These are phyloP conservation scores for Solanum ossicruentum DNA, from an alignment of 257 asterid genomes.

Conservation along the genomic window DNA sequence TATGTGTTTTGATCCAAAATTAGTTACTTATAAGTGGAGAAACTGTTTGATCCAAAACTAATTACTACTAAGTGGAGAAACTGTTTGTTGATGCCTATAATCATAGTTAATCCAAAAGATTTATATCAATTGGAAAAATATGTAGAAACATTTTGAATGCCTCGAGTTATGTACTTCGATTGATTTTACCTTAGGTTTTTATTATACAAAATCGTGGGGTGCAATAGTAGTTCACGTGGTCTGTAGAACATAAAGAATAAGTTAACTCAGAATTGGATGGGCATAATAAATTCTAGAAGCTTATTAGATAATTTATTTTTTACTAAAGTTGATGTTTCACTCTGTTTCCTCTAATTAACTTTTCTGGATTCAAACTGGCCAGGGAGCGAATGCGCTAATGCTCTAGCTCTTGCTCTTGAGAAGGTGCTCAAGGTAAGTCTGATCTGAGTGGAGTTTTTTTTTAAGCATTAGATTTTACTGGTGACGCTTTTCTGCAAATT, in stretches of 20 bases:
- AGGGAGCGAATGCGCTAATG: conserved; percentile 41
- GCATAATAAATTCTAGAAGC: not conserved
- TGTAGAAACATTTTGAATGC: not conserved
- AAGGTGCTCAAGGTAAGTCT: conserved; percentile 66
- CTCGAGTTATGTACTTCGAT: not conserved
- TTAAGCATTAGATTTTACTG: not conserved
- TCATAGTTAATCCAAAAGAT: not conserved
- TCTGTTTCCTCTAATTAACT: conserved; percentile 3
- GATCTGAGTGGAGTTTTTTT: not conserved
- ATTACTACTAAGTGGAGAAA: not conserved
- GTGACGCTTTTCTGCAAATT: conserved; percentile 1
- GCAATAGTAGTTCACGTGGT: not conserved
- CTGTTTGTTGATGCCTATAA: not conserved
- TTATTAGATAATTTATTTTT: not conserved
- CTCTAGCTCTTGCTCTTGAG: conserved; percentile 63
- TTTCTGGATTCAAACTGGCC: conserved; percentile 8
- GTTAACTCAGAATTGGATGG: not conserved
- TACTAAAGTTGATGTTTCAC: not conserved
- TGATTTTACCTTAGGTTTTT: not conserved
- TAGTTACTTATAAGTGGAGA: not conserved
- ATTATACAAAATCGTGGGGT: not conserved
- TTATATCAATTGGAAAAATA: not conserved
- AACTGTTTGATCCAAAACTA: not conserved
- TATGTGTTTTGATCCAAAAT: not conserved
- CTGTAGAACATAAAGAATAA: not conserved